Conservation (phyloP, 2,329 filamentous ascomycete genomes). For the Xylariaceae sp. region DNA sequence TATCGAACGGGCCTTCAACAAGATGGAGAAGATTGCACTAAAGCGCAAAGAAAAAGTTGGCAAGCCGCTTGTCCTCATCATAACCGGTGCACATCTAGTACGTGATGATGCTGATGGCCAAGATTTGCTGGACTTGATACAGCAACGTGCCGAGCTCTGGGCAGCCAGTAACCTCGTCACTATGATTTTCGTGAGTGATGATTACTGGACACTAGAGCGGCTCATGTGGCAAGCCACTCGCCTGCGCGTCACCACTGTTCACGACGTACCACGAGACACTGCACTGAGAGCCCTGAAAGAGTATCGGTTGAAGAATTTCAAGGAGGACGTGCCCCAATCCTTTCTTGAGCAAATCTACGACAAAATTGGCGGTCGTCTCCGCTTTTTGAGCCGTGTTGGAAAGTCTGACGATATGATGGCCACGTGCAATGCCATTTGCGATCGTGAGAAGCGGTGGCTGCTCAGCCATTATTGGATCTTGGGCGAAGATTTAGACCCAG, state of each 20-base stretch:
- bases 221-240: conserved; percentile 51
- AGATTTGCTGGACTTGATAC: conserved; percentile 87
- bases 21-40: conserved; percentile 89
- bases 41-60: conserved; percentile 55
- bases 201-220: conserved; percentile 55
- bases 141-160: conserved; percentile 87
- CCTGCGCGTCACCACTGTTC: conserved; percentile 50
- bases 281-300: conserved; percentile 45
- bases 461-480: conserved; percentile 72
- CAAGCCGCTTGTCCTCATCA: conserved; percentile 74
- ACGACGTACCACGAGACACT: conserved; percentile 44
- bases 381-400: conserved; percentile 49
- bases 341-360: conserved; percentile 49
- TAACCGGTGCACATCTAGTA: conserved; percentile 87
- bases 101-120: conserved; percentile 87
- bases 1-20: conserved; percentile 94
- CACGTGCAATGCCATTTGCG: conserved; percentile 53
- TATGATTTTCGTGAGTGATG: conserved; percentile 50
- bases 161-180: conserved; percentile 65
- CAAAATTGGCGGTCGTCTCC: conserved; percentile 48
- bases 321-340: conserved; percentile 36
- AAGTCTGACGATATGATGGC: conserved; percentile 47
- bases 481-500: conserved; percentile 63
- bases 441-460: conserved; percentile 70
- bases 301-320: conserved; percentile 44